Percentiles rank a stretch among this genome's conserved stretches.
Conservation (phyloP, 1,284 basidiomycete species). For the Porodaedalea pini region DNA sequence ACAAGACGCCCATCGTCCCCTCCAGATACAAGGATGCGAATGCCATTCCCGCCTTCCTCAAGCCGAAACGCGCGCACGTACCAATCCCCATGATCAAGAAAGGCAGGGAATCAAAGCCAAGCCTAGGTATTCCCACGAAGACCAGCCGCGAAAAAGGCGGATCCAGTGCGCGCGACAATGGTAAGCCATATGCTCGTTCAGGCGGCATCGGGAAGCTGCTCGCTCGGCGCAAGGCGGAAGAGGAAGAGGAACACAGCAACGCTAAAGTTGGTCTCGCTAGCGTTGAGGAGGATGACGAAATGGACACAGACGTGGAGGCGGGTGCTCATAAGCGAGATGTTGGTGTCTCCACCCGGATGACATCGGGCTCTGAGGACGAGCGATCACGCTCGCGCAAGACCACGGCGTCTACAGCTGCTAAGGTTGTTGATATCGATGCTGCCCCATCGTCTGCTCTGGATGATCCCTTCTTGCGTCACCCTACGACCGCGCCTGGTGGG, state of each 20-base stretch:
- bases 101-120: slow-evolving; percentile 32
- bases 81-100: slow-evolving; percentile 52
- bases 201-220: slow-evolving; percentile 73
- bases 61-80: slow-evolving; percentile 48
- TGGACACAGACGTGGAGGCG: slow-evolving; percentile 29
- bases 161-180: slow-evolving; percentile 28
- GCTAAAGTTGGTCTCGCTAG: slow-evolving; percentile 29
- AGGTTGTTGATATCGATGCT: background rate
- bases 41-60: slow-evolving; percentile 60
- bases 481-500: slow-evolving; percentile 24
- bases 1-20: slow-evolving; percentile 71
- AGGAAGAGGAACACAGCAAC: slow-evolving; percentile 36
- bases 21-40: slow-evolving; percentile 55
- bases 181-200: slow-evolving; percentile 66
- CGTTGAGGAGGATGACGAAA: slow-evolving; percentile 26
- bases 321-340: slow-evolving; percentile 18
- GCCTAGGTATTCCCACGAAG: slow-evolving; percentile 32
- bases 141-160: slow-evolving; percentile 23
- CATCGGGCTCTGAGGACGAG: slow-evolving; percentile 20
- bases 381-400: background rate
- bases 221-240: slow-evolving; percentile 45
- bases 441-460: background rate
- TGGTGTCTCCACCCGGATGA: slow-evolving; percentile 15
- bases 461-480: slow-evolving; percentile 24
- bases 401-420: background rate